Base-by-base conservation (phyloP, 2,329 filamentous ascomycete genomes). In the Fusarium brevicatenulatum region DNA sequence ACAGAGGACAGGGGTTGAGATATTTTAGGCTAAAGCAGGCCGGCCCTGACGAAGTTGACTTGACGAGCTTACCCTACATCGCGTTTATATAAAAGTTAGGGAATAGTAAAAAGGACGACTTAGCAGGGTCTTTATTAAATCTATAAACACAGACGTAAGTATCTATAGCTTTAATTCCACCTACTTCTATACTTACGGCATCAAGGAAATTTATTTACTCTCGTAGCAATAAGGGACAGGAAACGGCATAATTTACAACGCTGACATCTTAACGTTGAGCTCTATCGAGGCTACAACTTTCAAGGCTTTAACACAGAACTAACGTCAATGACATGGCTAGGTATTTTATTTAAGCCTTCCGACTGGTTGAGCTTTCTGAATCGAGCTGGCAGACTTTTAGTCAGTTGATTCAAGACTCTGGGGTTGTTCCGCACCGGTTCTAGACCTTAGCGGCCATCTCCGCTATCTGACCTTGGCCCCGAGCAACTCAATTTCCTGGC, bases 151-250 rank as follows among this genome's bases (percentile, higher is more conserved):
- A 13, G 18, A 4, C 1, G 2, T 1, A 36, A 18, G 12, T 1
- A 16, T 11, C 3, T 6, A 0, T 2, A 25, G n/a, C 9, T n/a
- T 52, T 1, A 5, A 4, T 3, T 25, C 3, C 3, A 2, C 6
- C 4, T 1, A 7, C 1, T 25, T 25, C 32, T 0, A 25, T 25
- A 8, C 12, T 15, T 0, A 4, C 4, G 4, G 10, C 5, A 23
- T 23, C 7, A 10, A 1, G 21, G 3, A 5, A 19, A 0, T 0
- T 4, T 2, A 1, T 3, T 4, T 0, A 36, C 19, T 15, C 0
- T 3, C 8, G 8, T 21, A 10, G 3, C 0, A 15, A 10, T 2
- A 11, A 36, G n/a, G 2, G 19, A 7, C n/a, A 5, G 1, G 7
- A 37, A 37, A 37, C 9, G 2, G 9, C 8, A 9, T 2, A 9